Evolutionary conservation across 2,329 filamentous ascomycete species (phyloP).

Genomic region (Aspergillus transmontanensis): DNA sequence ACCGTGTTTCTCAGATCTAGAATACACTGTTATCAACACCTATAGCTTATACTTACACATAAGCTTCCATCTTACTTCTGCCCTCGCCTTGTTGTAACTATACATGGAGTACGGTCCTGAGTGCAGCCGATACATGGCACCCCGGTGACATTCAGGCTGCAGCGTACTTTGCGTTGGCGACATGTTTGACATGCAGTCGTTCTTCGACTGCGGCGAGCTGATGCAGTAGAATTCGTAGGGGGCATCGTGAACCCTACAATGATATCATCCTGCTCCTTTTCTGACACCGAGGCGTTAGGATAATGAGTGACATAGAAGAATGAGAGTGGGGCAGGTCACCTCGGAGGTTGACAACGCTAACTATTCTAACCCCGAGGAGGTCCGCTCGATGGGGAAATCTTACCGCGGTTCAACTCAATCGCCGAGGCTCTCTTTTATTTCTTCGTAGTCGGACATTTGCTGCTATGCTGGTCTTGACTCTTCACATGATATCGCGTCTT

Average conservation of each 20-base stretch:
- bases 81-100: not conserved
- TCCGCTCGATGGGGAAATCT: not conserved
- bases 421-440: not conserved
- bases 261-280: not conserved
- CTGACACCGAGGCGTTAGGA: not conserved
- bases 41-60: not conserved
- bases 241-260: not conserved
- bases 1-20: not conserved
- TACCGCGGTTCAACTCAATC: not conserved
- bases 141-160: conserved; percentile 26
- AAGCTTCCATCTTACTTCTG: not conserved
- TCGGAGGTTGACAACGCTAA: not conserved
- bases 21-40: not conserved
- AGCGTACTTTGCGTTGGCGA: conserved; percentile 29
- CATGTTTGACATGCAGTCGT: conserved; percentile 16
- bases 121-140: conserved; percentile 32
- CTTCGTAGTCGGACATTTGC: not conserved
- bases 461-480: not conserved
- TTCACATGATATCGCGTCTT: not conserved
- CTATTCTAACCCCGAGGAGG: not conserved
- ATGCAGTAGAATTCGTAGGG: not conserved
- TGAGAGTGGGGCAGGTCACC: not conserved
- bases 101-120: conserved; percentile 28
- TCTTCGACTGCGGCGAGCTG: not conserved
- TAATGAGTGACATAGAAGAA: not conserved